Evolutionary conservation across 345 rosid species (phyloP).

Genomic region (Eucalyptus lansdowneana): DNA sequence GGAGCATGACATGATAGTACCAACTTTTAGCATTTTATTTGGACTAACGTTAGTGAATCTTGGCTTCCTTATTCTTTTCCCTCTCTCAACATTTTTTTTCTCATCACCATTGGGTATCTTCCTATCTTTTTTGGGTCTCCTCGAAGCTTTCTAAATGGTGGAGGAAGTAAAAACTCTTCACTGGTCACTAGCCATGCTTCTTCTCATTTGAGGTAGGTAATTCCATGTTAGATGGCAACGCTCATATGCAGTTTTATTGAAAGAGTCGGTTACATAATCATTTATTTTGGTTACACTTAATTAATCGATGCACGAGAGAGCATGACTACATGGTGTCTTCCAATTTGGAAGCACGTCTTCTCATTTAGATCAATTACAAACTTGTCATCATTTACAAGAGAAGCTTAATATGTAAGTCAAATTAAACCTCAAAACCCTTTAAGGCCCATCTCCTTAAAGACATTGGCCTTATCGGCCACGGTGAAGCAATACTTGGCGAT

Average conservation of each 20-base stretch:
- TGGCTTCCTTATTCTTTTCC: not conserved
- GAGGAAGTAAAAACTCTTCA: not conserved
- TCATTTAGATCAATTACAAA: not conserved
- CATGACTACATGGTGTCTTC: not conserved
- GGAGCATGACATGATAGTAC: not conserved
- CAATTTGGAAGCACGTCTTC: not conserved
- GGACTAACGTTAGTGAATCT: not conserved
- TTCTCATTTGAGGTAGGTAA: not conserved
- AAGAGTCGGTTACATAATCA: not conserved
- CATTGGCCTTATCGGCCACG: not conserved
- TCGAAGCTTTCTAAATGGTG: not conserved
- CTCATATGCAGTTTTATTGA: not conserved
- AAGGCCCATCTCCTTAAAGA: not conserved
- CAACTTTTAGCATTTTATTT: not conserved
- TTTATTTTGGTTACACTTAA: not conserved
- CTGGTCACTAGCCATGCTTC: not conserved
- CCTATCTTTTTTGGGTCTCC: not conserved
- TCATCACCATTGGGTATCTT: not conserved
- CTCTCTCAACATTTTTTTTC: not conserved
- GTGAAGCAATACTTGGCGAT: not conserved
- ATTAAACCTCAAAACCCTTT: not conserved
- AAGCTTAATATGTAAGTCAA: not conserved
- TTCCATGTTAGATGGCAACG: not conserved
- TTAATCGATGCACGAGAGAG: not conserved
- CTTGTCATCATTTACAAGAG: not conserved